Evolutionary conservation across 192 early-diverging fungal genomes (phyloP).

Genomic region (Dissophora ornata): DNA sequence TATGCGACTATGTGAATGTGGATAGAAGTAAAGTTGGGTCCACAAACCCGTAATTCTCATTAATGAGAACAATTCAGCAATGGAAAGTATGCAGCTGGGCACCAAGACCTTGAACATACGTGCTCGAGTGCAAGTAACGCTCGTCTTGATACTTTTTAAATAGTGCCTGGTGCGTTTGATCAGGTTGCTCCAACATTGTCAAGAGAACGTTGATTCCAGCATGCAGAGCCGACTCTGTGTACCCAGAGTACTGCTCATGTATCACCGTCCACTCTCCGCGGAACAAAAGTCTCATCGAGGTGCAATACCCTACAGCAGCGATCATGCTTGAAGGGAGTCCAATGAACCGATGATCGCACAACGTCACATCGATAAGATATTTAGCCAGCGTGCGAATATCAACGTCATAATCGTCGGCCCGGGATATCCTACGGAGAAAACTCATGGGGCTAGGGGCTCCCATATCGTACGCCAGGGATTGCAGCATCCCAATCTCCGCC

Average conservation of each 20-base stretch:
- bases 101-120: constrained; percentile 53
- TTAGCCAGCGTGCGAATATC: constrained; percentile 68
- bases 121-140: constrained; percentile 50
- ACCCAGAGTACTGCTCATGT: constrained; percentile 75
- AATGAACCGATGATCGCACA: constrained; percentile 68
- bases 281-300: constrained; percentile 56
- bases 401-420: constrained; percentile 68
- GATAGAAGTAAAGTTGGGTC: no score
- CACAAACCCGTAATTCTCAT: no score
- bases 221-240: constrained; percentile 69
- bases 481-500: constrained; percentile 69
- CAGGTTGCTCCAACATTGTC: constrained; percentile 60
- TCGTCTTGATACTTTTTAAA: constrained; percentile 61
- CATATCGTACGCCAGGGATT: constrained; percentile 67
- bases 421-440: constrained; percentile 69
- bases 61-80: no score
- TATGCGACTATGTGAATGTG: no score
- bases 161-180: constrained; percentile 49
- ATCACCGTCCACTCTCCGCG: constrained; percentile 62
- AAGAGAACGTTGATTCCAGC: constrained; percentile 60
- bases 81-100: constrained; percentile 15
- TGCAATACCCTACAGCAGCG: constrained; percentile 59
- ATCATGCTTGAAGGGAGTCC: constrained; percentile 58
- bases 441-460: constrained; percentile 67
- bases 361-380: constrained; percentile 68